phyloP scores from a whole-genome alignment of 1,284 basidiomycete species.

The Pseudozyma hubeiensis region DNA sequence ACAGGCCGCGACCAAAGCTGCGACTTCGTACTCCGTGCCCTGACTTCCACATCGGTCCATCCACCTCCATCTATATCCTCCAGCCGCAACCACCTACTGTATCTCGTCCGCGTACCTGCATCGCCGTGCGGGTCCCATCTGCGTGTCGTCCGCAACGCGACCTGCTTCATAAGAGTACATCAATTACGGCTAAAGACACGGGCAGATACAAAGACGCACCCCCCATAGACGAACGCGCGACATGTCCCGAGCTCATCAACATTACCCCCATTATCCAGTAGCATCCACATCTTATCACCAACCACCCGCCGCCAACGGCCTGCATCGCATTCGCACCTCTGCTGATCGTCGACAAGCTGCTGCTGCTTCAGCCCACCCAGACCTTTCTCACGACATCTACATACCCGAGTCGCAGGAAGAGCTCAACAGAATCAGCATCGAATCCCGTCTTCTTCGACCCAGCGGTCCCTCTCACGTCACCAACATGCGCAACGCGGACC shows the following conservation, averaged over 20 bases:
- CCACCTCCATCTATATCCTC: background rate
- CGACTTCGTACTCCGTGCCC: no score
- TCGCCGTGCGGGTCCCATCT: background rate
- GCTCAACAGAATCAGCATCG: slow-evolving; percentile 40
- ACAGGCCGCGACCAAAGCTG: background rate
- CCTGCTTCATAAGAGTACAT: slow-evolving; percentile 14
- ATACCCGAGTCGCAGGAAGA: slow-evolving; percentile 47
- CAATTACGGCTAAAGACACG: no score
- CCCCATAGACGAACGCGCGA: background rate
- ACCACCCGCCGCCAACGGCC: slow-evolving; percentile 6
- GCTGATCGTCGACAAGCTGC: slow-evolving; percentile 11
- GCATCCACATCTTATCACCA: slow-evolving; percentile 47
- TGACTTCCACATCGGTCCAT: background rate
- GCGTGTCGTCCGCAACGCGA: no score
- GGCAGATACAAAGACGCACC: slow-evolving; percentile 6
- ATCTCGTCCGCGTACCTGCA: background rate
- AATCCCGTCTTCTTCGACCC: slow-evolving; percentile 32
- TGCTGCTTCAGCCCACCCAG: slow-evolving; percentile 15
- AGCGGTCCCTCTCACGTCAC: slow-evolving; percentile 21
- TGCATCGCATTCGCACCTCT: slow-evolving; percentile 7
- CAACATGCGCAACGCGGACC: slow-evolving; percentile 19
- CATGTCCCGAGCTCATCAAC: slow-evolving; percentile 32
- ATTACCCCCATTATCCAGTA: slow-evolving; percentile 19
- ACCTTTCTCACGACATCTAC: slow-evolving; percentile 44
- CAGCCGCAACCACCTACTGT: slow-evolving; percentile 1